phyloP scores from a whole-genome alignment of 2,329 filamentous ascomycete genomes.

The Bimuria novae-zelandiae region DNA sequence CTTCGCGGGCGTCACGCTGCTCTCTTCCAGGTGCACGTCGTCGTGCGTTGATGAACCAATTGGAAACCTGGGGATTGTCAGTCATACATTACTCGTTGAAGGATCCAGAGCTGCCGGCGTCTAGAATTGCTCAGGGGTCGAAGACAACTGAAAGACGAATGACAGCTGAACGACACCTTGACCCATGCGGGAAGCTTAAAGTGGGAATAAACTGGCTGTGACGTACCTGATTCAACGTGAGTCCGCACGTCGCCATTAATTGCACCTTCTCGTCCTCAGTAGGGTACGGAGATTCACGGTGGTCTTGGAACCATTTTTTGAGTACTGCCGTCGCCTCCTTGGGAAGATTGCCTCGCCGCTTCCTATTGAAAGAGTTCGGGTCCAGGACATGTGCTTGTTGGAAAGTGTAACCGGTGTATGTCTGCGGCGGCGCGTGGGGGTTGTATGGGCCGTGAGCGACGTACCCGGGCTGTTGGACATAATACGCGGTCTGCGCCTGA shows the following conservation, averaged over 20 bases:
- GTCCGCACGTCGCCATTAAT: constrained; percentile 73
- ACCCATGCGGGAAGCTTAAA: constrained; percentile 40
- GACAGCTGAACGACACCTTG: constrained; percentile 46
- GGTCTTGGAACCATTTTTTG: constrained; percentile 70
- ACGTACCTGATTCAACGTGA: constrained; percentile 73
- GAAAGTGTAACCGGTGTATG: constrained; percentile 32
- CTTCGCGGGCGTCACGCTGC: constrained; percentile 31
- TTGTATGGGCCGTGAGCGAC: constrained; percentile 16
- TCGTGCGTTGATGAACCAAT: constrained; percentile 81
- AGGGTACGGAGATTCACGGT: constrained; percentile 72
- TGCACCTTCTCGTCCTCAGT: constrained; percentile 87
- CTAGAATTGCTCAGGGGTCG: neutral
- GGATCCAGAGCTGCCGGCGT: neutral
- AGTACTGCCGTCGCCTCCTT: constrained; percentile 86
- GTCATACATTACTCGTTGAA: constrained; percentile 3
- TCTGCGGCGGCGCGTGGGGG: constrained; percentile 10
- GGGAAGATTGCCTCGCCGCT: constrained; percentile 82
- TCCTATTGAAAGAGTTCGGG: constrained; percentile 48
- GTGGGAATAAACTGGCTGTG: constrained; percentile 30
- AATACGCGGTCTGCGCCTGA: constrained; percentile 26
- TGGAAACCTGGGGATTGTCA: constrained; percentile 60
- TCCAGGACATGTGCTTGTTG: constrained; percentile 35
- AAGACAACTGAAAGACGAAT: constrained; percentile 10
- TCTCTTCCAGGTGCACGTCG: constrained; percentile 54
- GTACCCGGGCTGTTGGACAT: constrained; percentile 15